Percentiles rank a stretch among this genome's conserved stretches.
Conservation (phyloP, 768 basidiomycete genomes). For the Pleurotus eryngii region DNA sequence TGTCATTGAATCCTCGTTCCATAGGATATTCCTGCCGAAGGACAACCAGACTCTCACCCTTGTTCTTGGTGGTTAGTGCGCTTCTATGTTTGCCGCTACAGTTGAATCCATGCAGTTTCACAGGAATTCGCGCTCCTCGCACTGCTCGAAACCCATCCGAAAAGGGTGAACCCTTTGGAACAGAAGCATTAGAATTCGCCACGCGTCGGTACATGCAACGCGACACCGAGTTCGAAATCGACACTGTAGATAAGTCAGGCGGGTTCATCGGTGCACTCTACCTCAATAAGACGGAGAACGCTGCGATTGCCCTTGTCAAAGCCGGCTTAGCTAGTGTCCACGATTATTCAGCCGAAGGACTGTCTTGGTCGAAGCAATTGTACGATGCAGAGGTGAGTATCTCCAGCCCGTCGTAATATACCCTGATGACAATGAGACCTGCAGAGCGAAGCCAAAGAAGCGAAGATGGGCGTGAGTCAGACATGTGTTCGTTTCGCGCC, state of each 20-base stretch:
- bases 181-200: slow-evolving; percentile 79
- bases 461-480: slow-evolving; percentile 66
- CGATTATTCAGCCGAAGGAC: slow-evolving; percentile 77
- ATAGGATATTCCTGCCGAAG: slow-evolving; percentile 78
- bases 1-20: not conserved
- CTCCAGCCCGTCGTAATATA: not conserved
- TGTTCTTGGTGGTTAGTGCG: slow-evolving; percentile 71
- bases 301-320: slow-evolving; percentile 74
- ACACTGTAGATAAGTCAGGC: slow-evolving; percentile 88
- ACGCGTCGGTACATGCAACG: slow-evolving; percentile 86
- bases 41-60: slow-evolving; percentile 93
- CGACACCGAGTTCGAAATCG: slow-evolving; percentile 91
- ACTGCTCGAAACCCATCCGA: slow-evolving; percentile 78
- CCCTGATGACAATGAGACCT: not conserved
- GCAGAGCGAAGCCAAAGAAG: slow-evolving; percentile 79
- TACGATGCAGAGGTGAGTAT: slow-evolving; percentile 74
- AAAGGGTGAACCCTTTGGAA: slow-evolving; percentile 86
- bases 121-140: slow-evolving; percentile 80
- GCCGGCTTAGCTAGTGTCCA: slow-evolving; percentile 91
- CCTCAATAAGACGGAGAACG: slow-evolving; percentile 83
- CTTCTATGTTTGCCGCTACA: not conserved
- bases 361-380: slow-evolving; percentile 78
- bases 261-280: slow-evolving; percentile 93
- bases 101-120: not conserved
- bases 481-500: not conserved